Evolutionary conservation across 2,329 filamentous ascomycete genomes (phyloP), one percentile per base, ranked within the genome.

Genomic region (Fusarium equiseti): DNA sequence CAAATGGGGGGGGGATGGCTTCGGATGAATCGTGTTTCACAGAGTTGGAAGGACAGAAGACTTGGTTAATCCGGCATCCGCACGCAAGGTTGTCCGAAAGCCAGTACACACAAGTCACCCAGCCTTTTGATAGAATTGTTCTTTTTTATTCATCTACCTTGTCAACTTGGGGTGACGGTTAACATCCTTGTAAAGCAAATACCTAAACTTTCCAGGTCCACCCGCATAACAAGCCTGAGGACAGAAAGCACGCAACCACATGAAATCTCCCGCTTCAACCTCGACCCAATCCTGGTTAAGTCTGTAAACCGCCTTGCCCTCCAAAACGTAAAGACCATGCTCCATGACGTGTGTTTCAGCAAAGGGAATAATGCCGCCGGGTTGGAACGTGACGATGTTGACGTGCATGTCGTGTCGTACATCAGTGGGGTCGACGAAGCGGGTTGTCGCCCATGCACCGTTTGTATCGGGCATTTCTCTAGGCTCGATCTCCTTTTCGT

Each of bases 301-400:
- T 9, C 65, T 38, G 12, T 68, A 68, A 2, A 68, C 66, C 4
- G 66, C 66, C 32, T 68, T 68, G 10, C 66, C 66, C 7, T 68
- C 64, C 1, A 68, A 40, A 5, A 68, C 66, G 8, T 68, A 68
- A 15, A 68, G 64, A 5, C 66, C 66, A 1, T 68, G 66, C 24
- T 68, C 66, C 66, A 68, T 68, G 2, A 68, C 66, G 22, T 68
- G 66, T 10, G 66, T 68, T 50, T 68, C 66, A 5, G 66, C 66
- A 3, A 68, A 68, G 2, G 66, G 66, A 1, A 68, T 68, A 1
- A 68, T 44, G 18, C 66, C 66, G 3, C 66, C 66, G 0, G 66
- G 66, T 20, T 68, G 44, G 40, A 68, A 68, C 1, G 66, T 68
- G 6, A 68, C 66, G 24, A 68, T 68, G 22, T 57, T 68, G 4